Percentiles rank a stretch among this genome's conserved stretches.
phyloP scores from a whole-genome alignment of 2,329 filamentous ascomycete genomes.

The Curvularia sp. region DNA sequence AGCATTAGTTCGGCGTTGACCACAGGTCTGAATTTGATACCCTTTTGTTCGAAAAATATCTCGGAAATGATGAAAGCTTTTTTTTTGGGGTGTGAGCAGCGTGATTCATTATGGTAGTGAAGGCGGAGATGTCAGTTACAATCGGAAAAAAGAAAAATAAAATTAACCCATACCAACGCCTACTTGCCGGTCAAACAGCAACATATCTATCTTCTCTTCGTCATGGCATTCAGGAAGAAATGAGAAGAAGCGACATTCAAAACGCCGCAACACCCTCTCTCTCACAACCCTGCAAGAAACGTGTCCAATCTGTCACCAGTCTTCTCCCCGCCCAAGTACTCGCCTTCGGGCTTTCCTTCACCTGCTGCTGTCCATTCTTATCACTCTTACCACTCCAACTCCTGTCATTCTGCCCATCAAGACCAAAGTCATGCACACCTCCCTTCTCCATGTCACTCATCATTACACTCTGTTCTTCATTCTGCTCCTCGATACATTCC shows the following conservation, averaged over 20 bases:
- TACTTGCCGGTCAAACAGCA: neutral
- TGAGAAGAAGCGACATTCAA: slow-evolving; percentile 2
- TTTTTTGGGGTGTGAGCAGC: neutral
- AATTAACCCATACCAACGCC: neutral
- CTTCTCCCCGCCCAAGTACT: slow-evolving; percentile 24
- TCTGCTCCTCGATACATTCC: neutral
- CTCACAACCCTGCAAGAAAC: slow-evolving; percentile 25
- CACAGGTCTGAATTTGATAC: neutral
- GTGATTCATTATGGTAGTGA: neutral
- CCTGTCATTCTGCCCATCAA: slow-evolving; percentile 10
- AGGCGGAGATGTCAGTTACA: neutral
- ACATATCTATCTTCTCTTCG: neutral
- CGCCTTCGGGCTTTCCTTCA: neutral
- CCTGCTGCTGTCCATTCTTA: neutral
- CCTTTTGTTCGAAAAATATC: neutral
- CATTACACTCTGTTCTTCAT: neutral
- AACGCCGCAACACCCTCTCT: slow-evolving; percentile 29
- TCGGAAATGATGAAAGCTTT: neutral
- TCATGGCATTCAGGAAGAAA: neutral
- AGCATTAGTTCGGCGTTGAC: slow-evolving; percentile 2
- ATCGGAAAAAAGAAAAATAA: neutral
- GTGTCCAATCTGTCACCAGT: slow-evolving; percentile 23
- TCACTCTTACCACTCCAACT: neutral
- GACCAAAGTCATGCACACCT: slow-evolving; percentile 2
- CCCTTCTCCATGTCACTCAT: neutral